Conservation (phyloP, 148 eudicot species). For the Oxyria digyna region DNA sequence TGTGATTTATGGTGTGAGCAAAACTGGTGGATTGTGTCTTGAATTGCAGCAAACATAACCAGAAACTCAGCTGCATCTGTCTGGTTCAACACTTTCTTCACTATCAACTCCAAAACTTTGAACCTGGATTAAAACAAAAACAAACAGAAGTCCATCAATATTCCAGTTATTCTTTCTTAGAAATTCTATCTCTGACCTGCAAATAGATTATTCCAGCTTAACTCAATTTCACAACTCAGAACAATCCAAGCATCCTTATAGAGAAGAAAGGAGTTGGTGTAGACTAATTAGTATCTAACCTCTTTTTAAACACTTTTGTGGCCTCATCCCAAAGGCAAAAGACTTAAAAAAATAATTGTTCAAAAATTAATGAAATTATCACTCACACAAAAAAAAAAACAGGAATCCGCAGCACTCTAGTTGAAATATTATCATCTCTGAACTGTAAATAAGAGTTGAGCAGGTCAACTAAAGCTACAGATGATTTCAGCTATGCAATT, state of each 20-base stretch:
- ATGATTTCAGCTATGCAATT: background rate
- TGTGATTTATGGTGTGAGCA: slow-evolving; percentile 31
- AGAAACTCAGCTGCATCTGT: slow-evolving; percentile 78
- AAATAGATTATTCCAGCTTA: background rate
- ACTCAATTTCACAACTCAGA: no score
- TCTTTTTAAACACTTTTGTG: no score
- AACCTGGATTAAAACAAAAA: slow-evolving; percentile 36
- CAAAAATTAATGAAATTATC: no score
- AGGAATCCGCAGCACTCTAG: no score
- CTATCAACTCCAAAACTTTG: slow-evolving; percentile 62
- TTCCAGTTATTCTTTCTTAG: no score
- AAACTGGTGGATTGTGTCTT: slow-evolving; percentile 59
- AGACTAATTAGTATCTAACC: no score
- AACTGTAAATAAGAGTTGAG: background rate
- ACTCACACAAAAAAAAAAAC: no score
- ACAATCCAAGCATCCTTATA: no score
- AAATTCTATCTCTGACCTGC: no score
- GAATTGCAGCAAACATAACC: slow-evolving; percentile 68
- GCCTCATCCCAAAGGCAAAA: no score
- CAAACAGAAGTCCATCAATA: background rate
- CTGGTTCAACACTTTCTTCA: slow-evolving; percentile 60
- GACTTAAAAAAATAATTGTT: no score
- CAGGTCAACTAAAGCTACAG: background rate
- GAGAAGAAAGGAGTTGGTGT: no score
- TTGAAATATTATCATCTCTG: background rate